These are phyloP conservation scores for Lyophyllum shimeji DNA, from an alignment of 768 basidiomycete species.

Conservation along the genomic window DNA sequence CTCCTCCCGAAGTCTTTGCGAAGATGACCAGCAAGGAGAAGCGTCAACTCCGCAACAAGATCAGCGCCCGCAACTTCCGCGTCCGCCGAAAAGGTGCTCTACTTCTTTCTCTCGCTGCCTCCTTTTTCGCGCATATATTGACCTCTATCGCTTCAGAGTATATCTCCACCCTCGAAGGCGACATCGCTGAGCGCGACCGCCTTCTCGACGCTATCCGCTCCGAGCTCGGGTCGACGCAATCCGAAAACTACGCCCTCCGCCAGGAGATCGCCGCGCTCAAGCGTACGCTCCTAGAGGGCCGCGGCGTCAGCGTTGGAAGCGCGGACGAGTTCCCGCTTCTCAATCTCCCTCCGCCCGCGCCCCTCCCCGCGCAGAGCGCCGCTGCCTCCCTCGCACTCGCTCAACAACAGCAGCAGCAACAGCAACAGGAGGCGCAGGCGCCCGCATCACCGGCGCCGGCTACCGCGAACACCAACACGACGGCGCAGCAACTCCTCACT, in stretches of 20 bases:
- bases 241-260: constrained; percentile 81
- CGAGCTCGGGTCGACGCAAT: constrained; percentile 76
- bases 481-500: constrained; percentile 36
- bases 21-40: constrained; percentile 97
- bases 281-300: constrained; percentile 68
- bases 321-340: constrained; percentile 28
- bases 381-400: constrained; percentile 30
- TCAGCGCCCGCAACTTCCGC: constrained; percentile 93
- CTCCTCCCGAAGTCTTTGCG: constrained; percentile 89
- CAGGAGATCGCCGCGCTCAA: constrained; percentile 77
- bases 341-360: constrained; percentile 52
- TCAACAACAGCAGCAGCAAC: constrained; percentile 10
- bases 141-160: constrained; percentile 60
- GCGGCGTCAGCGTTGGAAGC: constrained; percentile 35
- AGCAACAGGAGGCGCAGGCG: constrained; percentile 16
- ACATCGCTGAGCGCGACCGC: constrained; percentile 89
- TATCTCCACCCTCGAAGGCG: constrained; percentile 89
- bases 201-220: constrained; percentile 85
- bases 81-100: constrained; percentile 83
- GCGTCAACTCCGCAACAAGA: constrained; percentile 94
- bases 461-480: constrained; percentile 2
- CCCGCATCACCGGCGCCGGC: constrained; percentile 17
- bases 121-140: constrained; percentile 6
- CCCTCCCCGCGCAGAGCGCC: constrained; percentile 41
- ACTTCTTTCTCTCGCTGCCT: constrained; percentile 12